Conservation (phyloP, 108 stramenopile species). For the Cylindrotheca closterium region DNA sequence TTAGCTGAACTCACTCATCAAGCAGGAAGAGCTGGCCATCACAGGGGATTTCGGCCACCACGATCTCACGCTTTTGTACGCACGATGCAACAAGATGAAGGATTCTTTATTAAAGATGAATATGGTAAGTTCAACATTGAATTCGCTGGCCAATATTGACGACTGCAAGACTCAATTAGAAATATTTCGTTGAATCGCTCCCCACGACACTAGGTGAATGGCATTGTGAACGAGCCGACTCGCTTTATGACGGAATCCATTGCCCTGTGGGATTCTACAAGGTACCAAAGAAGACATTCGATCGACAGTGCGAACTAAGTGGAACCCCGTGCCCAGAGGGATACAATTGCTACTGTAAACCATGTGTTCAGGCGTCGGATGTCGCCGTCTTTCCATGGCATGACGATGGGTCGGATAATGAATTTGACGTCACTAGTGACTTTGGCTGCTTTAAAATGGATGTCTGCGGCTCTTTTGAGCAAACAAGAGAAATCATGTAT, state of each 20-base stretch:
- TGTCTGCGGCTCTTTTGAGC: constrained; percentile 27
- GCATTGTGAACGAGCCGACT: constrained; percentile 7
- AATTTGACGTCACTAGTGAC: background rate
- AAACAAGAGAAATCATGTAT: constrained; percentile 1
- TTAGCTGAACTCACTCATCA: background rate
- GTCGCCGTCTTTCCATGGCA: background rate
- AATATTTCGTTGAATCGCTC: background rate
- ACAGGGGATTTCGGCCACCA: constrained; percentile 12
- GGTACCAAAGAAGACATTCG: background rate
- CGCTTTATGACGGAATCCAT: constrained; percentile 25
- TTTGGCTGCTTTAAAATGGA: constrained; percentile 28
- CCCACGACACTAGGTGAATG: background rate
- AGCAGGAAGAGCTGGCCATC: constrained; percentile 7
- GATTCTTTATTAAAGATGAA: constrained; percentile 7
- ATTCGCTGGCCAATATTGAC: background rate
- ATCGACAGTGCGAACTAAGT: constrained; percentile 8
- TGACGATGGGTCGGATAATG: background rate
- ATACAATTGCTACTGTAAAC: background rate
- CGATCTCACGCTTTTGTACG: constrained; percentile 6
- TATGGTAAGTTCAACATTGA: background rate
- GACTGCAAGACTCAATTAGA: too few species aligned
- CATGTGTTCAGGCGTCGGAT: background rate
- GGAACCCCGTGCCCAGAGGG: constrained; percentile 13
- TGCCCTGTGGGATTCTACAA: constrained; percentile 30
- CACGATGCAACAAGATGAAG: constrained; percentile 7